These are phyloP conservation scores for Pterulicium gracile DNA, from an alignment of 1,284 basidiomycete species.

Conservation along the genomic window DNA sequence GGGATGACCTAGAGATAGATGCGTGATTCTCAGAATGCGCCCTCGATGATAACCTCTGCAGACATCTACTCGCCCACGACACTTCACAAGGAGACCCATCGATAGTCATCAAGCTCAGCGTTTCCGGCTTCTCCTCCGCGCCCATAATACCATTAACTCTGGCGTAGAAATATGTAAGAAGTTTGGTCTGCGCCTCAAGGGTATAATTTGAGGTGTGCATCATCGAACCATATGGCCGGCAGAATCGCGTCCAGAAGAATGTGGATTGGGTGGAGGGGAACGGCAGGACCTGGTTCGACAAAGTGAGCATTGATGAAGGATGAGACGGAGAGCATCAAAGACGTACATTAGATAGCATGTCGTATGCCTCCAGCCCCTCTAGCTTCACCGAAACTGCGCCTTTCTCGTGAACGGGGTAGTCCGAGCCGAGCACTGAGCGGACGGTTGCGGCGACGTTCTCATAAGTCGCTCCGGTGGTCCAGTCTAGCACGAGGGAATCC, in stretches of 20 bases:
- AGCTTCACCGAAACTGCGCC: neutral
- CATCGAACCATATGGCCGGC: slow-evolving; percentile 18
- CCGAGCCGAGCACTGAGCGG: neutral
- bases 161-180: slow-evolving; percentile 19
- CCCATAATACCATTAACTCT: slow-evolving; percentile 20
- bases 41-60: neutral
- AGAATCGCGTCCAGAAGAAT: slow-evolving; percentile 19
- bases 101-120: slow-evolving; percentile 19
- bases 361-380: neutral
- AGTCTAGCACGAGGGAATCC: neutral
- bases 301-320: neutral
- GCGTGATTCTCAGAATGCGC: too few species aligned
- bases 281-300: neutral
- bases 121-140: slow-evolving; percentile 12
- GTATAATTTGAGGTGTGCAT: slow-evolving; percentile 18
- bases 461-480: neutral
- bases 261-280: neutral
- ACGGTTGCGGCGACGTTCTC: neutral
- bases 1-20: slow-evolving; percentile 18
- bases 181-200: slow-evolving; percentile 14
- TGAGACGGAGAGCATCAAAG: neutral
- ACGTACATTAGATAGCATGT: neutral
- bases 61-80: neutral
- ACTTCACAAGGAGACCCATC: slow-evolving; percentile 20
- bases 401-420: neutral